A percentile compares a stretch with the other conserved stretches of the same genome.
Conservation (phyloP, 495 filamentous ascomycete genomes). For the Penicillium odoratum region DNA sequence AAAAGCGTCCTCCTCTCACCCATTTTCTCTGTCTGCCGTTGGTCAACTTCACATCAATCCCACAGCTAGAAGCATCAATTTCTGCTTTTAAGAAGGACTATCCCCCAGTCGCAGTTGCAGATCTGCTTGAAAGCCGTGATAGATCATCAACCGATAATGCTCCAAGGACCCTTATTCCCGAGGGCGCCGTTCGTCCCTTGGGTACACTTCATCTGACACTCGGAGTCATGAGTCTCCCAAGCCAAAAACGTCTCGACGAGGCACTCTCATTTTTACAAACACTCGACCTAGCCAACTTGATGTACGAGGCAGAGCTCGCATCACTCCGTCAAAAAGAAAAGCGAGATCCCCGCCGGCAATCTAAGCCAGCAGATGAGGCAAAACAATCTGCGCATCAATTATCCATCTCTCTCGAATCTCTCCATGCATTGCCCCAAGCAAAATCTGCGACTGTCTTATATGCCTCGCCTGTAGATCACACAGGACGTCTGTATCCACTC, state of each 20-base stretch:
- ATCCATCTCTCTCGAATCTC: conserved; percentile 34
- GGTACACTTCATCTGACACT: conserved; percentile 84
- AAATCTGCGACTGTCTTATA: conserved; percentile 54
- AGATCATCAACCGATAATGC: conserved; percentile 14
- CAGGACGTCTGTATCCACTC: conserved; percentile 59
- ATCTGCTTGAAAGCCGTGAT: neutral
- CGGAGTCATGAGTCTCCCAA: conserved; percentile 78
- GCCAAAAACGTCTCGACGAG: conserved; percentile 52
- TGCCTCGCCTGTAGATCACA: conserved; percentile 55
- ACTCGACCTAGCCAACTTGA: conserved; percentile 53
- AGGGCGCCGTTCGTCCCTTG: conserved; percentile 69
- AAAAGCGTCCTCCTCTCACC: conserved; percentile 56
- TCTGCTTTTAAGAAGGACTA: conserved; percentile 60
- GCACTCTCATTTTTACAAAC: conserved; percentile 56
- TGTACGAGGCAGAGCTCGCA: conserved; percentile 33
- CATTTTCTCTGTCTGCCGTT: conserved; percentile 90
- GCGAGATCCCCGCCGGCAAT: neutral
- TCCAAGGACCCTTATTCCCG: conserved; percentile 42
- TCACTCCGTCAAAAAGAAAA: conserved; percentile 4
- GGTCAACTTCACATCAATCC: conserved; percentile 58
- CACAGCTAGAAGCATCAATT: conserved; percentile 62
- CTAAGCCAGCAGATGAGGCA: neutral
- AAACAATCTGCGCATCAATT: neutral
- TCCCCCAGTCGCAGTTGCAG: conserved; percentile 18
- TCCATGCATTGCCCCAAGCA: conserved; percentile 34